Conservation (phyloP, 2,329 filamentous ascomycete species). For the Leptographium procerum region DNA sequence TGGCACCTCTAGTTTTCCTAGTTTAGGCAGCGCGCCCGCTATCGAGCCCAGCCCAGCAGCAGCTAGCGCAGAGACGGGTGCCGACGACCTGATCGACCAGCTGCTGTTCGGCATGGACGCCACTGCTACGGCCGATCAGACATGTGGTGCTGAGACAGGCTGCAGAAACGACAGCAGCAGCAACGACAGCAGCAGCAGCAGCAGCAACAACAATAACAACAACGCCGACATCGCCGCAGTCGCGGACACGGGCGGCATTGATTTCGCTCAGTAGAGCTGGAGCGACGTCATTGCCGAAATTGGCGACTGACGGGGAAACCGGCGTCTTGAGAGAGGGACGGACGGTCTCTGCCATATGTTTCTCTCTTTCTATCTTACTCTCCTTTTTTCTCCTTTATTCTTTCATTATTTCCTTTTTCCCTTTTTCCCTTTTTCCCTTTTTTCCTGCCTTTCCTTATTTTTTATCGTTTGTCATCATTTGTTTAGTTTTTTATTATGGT, state of each 20-base stretch:
- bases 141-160: not conserved
- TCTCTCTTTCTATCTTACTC: not conserved
- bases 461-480: not conserved
- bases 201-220: not conserved
- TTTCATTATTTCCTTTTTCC: not conserved
- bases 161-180: not conserved
- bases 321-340: slow-evolving; percentile 26
- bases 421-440: not conserved
- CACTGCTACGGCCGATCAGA: not conserved
- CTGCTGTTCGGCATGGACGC: not conserved
- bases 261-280: not conserved
- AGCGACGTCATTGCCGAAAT: not conserved
- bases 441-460: not conserved
- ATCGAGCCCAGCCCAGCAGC: too few species aligned
- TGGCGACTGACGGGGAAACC: not conserved
- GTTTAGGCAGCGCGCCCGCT: too few species aligned
- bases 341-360: slow-evolving; percentile 23
- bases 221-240: not conserved
- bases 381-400: not conserved
- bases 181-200: not conserved
- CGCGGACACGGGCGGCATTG: not conserved
- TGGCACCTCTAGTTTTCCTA: too few species aligned
- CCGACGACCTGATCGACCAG: not conserved
- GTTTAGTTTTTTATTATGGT: too few species aligned
- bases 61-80: not conserved